Evolutionary conservation across 495 filamentous ascomycete genomes (phyloP), one percentile per base, ranked within the genome.

Genomic region (Trichoderma gamsii): DNA sequence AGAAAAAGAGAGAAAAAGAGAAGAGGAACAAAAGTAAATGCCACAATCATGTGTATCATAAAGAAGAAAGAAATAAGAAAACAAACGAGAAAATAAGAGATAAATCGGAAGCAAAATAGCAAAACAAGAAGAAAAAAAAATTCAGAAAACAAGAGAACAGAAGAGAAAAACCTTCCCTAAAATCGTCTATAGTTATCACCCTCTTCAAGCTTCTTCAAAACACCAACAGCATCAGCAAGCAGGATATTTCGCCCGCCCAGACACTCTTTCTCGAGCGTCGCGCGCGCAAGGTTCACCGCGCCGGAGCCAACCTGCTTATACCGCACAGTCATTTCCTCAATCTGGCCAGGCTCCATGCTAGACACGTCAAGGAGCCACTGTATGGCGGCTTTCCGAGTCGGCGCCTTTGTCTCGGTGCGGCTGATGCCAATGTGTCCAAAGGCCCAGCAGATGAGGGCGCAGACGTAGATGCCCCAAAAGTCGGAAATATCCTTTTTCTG

Each of bases 281-380:
- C 74, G 21, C 75, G 71, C 49, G 80, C 79, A 68, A 81, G 70
- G 1, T 74, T 70, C 51, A 82, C 73, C 7, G 81, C 79, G 11
- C 76, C 27, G 16, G 56, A 74, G 32, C 69, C 72, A 35, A 75
- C 74, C 70, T 79, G 77, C 61, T 69, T 75, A 38, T 74, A 73
- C 11, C 72, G 73, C 16, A 74, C 72, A 32, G 72, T 66, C 56
- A 72, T 67, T 49, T 73, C 67, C 29, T 73, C 72, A 18, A 76
- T 72, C 49, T 79, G 76, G 7, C 51, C 46, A n/a, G 71, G 67
- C 51, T 68, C 67, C 65, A 76, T 61, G 73, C 90, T 73, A 88
- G 94, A 83, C 87, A 95, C 83, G 83, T 86, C 71, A 87, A 87
- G 51, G 81, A 88, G 67, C 80, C 83, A 71, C 77, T 32, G 35